A percentile compares a stretch with the other conserved stretches of the same genome.
Conservation (phyloP, 257 asterid genomes). For the Anisodus tanguticus region DNA sequence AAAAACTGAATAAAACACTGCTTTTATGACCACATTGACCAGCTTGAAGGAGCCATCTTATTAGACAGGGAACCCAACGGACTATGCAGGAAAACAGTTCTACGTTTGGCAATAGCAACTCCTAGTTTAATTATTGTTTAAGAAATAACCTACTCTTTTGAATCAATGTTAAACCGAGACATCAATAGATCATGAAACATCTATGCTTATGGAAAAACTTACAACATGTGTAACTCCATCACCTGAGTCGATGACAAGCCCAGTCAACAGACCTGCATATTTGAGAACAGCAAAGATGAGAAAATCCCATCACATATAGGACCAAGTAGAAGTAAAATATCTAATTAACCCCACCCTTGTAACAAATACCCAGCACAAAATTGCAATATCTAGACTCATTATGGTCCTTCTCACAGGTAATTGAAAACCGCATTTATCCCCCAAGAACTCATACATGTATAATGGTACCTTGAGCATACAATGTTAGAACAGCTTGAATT, state of each 20-base stretch:
- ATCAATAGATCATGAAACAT: background rate
- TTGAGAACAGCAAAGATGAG: constrained; percentile 37
- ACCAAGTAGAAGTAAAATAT: constrained; percentile 26
- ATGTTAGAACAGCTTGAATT: constrained; percentile 92
- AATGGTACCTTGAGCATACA: constrained; percentile 92
- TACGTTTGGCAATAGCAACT: background rate
- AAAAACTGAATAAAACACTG: background rate
- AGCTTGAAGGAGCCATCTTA: constrained; percentile 9
- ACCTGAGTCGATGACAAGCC: constrained; percentile 94
- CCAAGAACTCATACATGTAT: constrained; percentile 23
- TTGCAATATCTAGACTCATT: background rate
- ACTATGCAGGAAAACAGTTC: constrained; percentile 2
- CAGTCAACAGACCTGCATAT: constrained; percentile 86
- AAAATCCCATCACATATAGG: constrained; percentile 31
- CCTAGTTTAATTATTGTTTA: constrained; percentile 28
- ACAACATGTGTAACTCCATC: constrained; percentile 99
- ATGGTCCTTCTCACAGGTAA: background rate
- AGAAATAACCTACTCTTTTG: constrained; percentile 30
- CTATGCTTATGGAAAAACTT: constrained; percentile 37
- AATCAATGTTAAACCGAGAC: constrained; percentile 24
- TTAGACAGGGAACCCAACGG: background rate
- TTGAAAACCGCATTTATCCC: background rate
- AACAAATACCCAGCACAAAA: background rate
- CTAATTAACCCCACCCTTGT: constrained; percentile 27
- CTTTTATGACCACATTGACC: constrained; percentile 2